Evolutionary conservation across 2,329 filamentous ascomycete species (phyloP).

Genomic region (Xenoacremonium recifei): DNA sequence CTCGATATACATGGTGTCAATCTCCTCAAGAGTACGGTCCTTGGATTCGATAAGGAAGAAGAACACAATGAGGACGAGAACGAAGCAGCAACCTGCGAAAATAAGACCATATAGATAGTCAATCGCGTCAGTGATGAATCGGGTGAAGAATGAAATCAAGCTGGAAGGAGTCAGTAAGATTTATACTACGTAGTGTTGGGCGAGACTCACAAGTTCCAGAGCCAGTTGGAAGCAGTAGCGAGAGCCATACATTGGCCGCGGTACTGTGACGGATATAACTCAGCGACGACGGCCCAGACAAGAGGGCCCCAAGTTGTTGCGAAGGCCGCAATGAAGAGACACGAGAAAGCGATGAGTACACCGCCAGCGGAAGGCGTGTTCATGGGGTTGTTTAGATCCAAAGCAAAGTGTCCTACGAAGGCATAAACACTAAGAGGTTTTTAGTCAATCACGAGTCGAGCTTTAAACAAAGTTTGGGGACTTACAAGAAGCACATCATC

Average conservation of each 20-base stretch:
- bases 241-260: constrained; percentile 54
- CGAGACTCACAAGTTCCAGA: constrained; percentile 57
- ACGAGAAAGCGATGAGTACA: constrained; percentile 66
- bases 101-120: constrained; percentile 70
- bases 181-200: constrained; percentile 32
- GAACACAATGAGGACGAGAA: constrained; percentile 64
- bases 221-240: constrained; percentile 59
- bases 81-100: constrained; percentile 66
- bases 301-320: constrained; percentile 71
- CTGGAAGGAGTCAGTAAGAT: constrained; percentile 13
- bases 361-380: constrained; percentile 50
- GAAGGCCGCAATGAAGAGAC: constrained; percentile 65
- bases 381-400: constrained; percentile 41
- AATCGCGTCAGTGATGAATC: constrained; percentile 70
- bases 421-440: constrained; percentile 40
- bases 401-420: constrained; percentile 46
- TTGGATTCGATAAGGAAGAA: constrained; percentile 75
- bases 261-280: constrained; percentile 62
- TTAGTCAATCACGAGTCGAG: not conserved
- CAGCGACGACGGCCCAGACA: constrained; percentile 64
- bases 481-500: constrained; percentile 50
- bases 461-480: constrained; percentile 4
- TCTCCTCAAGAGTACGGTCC: constrained; percentile 70
- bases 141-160: constrained; percentile 56
- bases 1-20: constrained; percentile 71